These are phyloP conservation scores for Podospora pseudocomata DNA, from an alignment of 495 filamentous ascomycete species.

Conservation along the genomic window DNA sequence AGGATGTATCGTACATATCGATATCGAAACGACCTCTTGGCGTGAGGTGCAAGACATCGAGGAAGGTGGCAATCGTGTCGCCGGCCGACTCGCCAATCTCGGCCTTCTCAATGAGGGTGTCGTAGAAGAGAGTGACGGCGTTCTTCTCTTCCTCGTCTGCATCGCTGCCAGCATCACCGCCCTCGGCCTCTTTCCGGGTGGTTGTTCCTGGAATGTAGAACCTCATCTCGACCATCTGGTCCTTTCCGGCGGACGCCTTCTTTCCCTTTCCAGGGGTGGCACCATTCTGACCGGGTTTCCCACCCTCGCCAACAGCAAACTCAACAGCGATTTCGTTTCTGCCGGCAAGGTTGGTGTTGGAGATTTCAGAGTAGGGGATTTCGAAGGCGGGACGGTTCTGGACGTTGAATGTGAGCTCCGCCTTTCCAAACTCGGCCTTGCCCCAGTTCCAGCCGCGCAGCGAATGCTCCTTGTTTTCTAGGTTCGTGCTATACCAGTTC, in stretches of 20 bases:
- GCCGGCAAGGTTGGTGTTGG: constrained; percentile 95
- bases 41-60: constrained; percentile 95
- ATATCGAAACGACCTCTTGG: constrained; percentile 99
- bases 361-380: constrained; percentile 94
- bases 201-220: constrained; percentile 97
- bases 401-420: constrained; percentile 93
- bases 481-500: constrained; percentile 88
- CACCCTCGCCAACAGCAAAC: constrained; percentile 66
- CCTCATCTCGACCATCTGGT: constrained; percentile 96
- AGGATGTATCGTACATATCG: constrained; percentile 98
- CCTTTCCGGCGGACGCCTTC: constrained; percentile 80
- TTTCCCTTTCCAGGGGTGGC: constrained; percentile 76
- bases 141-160: constrained; percentile 81
- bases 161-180: constrained; percentile 62
- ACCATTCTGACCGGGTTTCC: constrained; percentile 69
- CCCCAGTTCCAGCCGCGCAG: constrained; percentile 99
- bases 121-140: constrained; percentile 92
- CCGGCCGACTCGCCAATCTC: constrained; percentile 98
- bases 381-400: constrained; percentile 97
- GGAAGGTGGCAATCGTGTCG: constrained; percentile 94
- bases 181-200: constrained; percentile 78
- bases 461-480: constrained; percentile 90
- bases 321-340: constrained; percentile 98
- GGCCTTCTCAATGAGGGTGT: constrained; percentile 96
- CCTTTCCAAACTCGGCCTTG: constrained; percentile 93